Percentiles rank a stretch among this genome's conserved stretches.
Conservation (phyloP, 441 rosid species). For the Capsella rubella region DNA sequence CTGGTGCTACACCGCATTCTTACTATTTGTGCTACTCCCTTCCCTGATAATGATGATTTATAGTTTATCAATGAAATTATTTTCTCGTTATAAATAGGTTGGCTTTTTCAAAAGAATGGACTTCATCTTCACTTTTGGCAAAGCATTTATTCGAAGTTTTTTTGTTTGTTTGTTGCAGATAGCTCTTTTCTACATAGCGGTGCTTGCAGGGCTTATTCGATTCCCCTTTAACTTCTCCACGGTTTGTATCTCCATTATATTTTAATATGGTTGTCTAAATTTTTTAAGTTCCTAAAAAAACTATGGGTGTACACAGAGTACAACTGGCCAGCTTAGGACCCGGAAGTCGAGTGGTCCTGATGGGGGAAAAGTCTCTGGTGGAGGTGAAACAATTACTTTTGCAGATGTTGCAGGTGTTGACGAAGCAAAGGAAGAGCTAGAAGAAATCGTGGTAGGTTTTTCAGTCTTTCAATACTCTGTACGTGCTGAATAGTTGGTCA, state of each 20-base stretch:
- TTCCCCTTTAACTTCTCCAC: slow-evolving; percentile 83
- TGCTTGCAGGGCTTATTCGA: slow-evolving; percentile 84
- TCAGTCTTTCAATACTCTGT: slow-evolving; percentile 25
- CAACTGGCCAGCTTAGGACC: slow-evolving; percentile 82
- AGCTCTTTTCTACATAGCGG: slow-evolving; percentile 80
- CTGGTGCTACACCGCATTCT: not conserved
- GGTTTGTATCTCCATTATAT: slow-evolving; percentile 52
- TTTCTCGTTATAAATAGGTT: not conserved
- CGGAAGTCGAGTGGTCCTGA: slow-evolving; percentile 78
- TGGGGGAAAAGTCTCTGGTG: slow-evolving; percentile 70
- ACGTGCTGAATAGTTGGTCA: slow-evolving; percentile 19
- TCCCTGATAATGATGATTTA: not conserved
- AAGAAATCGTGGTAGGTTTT: slow-evolving; percentile 89
- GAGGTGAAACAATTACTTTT: slow-evolving; percentile 84
- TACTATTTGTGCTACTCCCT: slow-evolving; percentile 9
- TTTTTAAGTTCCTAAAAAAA: slow-evolving; percentile 32
- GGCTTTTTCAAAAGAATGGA: not conserved
- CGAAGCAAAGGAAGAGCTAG: slow-evolving; percentile 98
- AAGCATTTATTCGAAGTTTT: not conserved
- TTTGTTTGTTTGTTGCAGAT: slow-evolving; percentile 61
- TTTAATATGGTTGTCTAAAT: slow-evolving; percentile 28
- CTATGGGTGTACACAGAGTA: slow-evolving; percentile 54
- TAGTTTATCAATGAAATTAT: not conserved
- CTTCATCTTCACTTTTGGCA: slow-evolving; percentile 15
- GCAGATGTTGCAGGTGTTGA: slow-evolving; percentile 99